phyloP scores from a whole-genome alignment of 2,329 filamentous ascomycete genomes.

The Fusarium globosum region DNA sequence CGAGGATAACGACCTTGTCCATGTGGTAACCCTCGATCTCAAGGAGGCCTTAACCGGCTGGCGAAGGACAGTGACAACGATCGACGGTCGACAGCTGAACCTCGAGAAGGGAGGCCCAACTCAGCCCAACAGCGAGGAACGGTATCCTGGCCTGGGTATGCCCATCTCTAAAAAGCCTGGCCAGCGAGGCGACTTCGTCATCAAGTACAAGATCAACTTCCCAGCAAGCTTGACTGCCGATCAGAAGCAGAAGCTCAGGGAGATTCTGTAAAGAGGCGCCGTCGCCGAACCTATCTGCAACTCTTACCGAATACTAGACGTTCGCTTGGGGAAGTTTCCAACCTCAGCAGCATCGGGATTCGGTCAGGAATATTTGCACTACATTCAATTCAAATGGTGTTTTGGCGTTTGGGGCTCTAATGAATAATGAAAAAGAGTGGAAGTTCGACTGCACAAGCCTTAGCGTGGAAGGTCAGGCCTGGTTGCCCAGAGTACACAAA shows the following conservation, averaged over 20 bases:
- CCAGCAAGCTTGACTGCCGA: slow-evolving; percentile 78
- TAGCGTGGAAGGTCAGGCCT: background rate
- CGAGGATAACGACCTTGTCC: slow-evolving; percentile 86
- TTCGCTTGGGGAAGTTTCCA: background rate
- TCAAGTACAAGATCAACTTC: slow-evolving; percentile 94
- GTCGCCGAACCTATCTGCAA: background rate
- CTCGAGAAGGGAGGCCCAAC: slow-evolving; percentile 87
- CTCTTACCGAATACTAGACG: background rate
- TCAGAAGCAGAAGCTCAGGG: slow-evolving; percentile 84
- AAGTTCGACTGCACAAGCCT: slow-evolving; percentile 2
- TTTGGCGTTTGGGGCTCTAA: slow-evolving; percentile 40
- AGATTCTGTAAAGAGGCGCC: slow-evolving; percentile 70
- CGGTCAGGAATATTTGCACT: slow-evolving; percentile 9
- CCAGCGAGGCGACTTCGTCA: slow-evolving; percentile 86
- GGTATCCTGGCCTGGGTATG: slow-evolving; percentile 91
- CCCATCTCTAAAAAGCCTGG: slow-evolving; percentile 89
- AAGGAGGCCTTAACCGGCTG: slow-evolving; percentile 97
- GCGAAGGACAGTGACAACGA: slow-evolving; percentile 90
- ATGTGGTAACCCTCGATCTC: slow-evolving; percentile 82
- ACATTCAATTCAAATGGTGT: slow-evolving; percentile 33
- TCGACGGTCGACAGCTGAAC: slow-evolving; percentile 87
- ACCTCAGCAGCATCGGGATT: background rate
- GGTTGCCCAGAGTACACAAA: slow-evolving; percentile 7
- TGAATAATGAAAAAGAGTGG: slow-evolving; percentile 40
- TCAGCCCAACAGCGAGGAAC: slow-evolving; percentile 82